Evolutionary conservation across 2,329 filamentous ascomycete genomes (phyloP).

Genomic region (Magnaporthiopsis poae): DNA sequence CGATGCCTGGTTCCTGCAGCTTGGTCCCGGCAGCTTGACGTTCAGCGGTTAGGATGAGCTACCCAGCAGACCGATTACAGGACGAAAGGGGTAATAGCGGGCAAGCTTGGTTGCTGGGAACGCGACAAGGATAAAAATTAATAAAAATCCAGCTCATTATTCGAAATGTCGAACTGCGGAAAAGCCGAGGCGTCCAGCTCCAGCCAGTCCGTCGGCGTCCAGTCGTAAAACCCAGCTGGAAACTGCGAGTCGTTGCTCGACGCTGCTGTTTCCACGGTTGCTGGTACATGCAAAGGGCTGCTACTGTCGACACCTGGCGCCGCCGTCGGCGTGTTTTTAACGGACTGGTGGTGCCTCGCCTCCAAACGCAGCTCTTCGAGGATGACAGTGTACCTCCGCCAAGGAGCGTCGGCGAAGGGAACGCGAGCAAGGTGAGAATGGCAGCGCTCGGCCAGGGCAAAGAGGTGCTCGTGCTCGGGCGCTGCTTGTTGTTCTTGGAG

Average conservation of each 20-base stretch:
- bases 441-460: slow-evolving; percentile 35
- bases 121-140: background rate
- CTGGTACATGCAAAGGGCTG: background rate
- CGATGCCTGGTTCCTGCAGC: too few species aligned
- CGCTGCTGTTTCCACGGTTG: slow-evolving; percentile 1
- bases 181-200: background rate
- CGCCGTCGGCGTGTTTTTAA: background rate
- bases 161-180: background rate
- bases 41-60: too few species aligned
- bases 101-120: too few species aligned
- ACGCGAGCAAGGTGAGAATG: slow-evolving; percentile 33
- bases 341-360: slow-evolving; percentile 10
- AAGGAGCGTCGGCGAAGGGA: slow-evolving; percentile 31
- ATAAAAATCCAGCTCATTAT: background rate
- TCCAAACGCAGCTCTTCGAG: slow-evolving; percentile 40
- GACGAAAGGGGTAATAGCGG: too few species aligned
- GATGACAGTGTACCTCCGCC: slow-evolving; percentile 40
- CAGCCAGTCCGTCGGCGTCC: slow-evolving; percentile 3
- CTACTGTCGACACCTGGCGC: background rate
- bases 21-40: too few species aligned
- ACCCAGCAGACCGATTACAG: too few species aligned
- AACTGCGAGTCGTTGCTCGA: background rate
- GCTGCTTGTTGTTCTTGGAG: slow-evolving; percentile 1
- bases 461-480: slow-evolving; percentile 19
- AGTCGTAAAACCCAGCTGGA: slow-evolving; percentile 1